A percentile compares a stretch with the other conserved stretches of the same genome.
phyloP scores from a whole-genome alignment of 2,329 filamentous ascomycete genomes.

The Eurotiales sp. region DNA sequence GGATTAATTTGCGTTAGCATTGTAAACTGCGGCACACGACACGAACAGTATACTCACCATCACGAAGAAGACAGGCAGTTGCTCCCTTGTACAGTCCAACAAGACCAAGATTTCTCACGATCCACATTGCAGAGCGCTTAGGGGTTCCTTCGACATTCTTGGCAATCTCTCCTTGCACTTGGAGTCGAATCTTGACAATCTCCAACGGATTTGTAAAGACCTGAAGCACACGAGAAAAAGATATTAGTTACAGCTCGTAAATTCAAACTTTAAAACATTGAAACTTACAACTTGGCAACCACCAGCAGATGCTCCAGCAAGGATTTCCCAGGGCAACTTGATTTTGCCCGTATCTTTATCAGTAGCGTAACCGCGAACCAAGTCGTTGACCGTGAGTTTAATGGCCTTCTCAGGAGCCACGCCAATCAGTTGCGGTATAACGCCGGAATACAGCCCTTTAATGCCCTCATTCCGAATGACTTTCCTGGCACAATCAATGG shows the following conservation, averaged over 20 bases:
- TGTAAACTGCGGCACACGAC: neutral
- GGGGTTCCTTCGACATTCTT: constrained; percentile 79
- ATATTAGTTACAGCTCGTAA: neutral
- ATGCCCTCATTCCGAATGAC: constrained; percentile 91
- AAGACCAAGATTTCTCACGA: constrained; percentile 89
- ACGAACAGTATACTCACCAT: constrained; percentile 48
- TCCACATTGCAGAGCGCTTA: constrained; percentile 94
- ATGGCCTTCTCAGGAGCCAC: constrained; percentile 99
- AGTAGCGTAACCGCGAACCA: constrained; percentile 73
- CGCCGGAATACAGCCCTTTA: constrained; percentile 85
- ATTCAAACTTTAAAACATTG: constrained; percentile 1
- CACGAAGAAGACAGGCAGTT: constrained; percentile 86
- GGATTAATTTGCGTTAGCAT: constrained; percentile 18
- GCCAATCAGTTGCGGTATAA: constrained; percentile 90
- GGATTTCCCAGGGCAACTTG: constrained; percentile 64
- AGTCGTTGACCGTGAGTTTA: constrained; percentile 96
- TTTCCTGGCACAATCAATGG: constrained; percentile 89
- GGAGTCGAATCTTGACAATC: constrained; percentile 98
- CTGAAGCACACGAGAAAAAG: constrained; percentile 41
- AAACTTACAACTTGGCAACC: constrained; percentile 88
- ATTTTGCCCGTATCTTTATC: constrained; percentile 73
- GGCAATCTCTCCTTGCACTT: constrained; percentile 92
- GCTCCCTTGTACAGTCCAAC: constrained; percentile 96
- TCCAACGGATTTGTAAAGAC: constrained; percentile 97
- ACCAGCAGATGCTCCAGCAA: constrained; percentile 86